Conservation (phyloP, 768 basidiomycete species). For the Russula compacta region DNA sequence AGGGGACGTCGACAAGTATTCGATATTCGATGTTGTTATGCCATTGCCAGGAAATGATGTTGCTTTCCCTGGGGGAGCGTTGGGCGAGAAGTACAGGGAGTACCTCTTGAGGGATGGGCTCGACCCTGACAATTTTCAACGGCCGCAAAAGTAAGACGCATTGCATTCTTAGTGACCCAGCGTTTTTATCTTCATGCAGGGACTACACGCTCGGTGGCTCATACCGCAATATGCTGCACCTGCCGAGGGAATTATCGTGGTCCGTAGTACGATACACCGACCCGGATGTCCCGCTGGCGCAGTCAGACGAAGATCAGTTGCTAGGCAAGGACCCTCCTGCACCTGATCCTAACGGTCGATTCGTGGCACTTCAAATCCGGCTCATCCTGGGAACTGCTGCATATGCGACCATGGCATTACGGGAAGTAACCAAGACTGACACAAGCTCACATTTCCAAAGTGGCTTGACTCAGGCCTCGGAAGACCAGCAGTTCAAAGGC, state of each 20-base stretch:
- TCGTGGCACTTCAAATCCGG: constrained; percentile 79
- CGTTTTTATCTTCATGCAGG: constrained; percentile 33
- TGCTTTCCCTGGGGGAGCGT: constrained; percentile 76
- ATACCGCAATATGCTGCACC: constrained; percentile 85
- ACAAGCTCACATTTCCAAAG: constrained; percentile 89
- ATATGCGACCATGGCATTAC: constrained; percentile 97
- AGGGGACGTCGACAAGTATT: constrained; percentile 70
- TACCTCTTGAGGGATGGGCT: constrained; percentile 81
- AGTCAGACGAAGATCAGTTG: constrained; percentile 91
- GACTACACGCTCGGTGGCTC: constrained; percentile 91
- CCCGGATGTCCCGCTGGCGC: constrained; percentile 84
- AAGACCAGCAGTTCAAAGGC: constrained; percentile 75
- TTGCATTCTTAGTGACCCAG: neutral
- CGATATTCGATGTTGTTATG: constrained; percentile 93
- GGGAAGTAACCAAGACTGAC: constrained; percentile 92
- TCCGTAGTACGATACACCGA: constrained; percentile 80
- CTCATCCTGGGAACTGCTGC: constrained; percentile 83
- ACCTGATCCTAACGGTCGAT: constrained; percentile 62
- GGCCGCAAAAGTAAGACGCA: constrained; percentile 73
- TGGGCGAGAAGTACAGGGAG: constrained; percentile 81
- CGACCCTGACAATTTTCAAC: constrained; percentile 79
- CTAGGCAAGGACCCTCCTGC: constrained; percentile 71
- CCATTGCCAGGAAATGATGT: constrained; percentile 96
- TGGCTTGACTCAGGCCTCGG: constrained; percentile 63
- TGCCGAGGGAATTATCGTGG: constrained; percentile 79